phyloP scores from a whole-genome alignment of 306 rosid species.

The Hippophae gyantsensis region DNA sequence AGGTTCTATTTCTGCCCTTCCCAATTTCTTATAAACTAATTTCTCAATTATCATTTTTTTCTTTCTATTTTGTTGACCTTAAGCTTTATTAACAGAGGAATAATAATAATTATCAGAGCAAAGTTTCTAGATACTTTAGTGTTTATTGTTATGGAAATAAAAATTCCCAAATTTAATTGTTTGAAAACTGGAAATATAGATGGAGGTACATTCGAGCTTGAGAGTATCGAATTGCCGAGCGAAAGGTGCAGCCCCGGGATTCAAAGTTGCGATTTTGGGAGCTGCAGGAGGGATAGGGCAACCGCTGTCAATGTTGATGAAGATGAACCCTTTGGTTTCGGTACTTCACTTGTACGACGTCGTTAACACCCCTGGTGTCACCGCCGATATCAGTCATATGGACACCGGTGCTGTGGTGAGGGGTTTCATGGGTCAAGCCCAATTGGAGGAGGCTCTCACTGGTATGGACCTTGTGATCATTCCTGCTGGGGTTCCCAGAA shows the following conservation, averaged over 20 bases:
- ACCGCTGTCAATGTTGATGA: slow-evolving; percentile 76
- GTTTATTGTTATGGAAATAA: background rate
- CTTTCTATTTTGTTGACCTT: background rate
- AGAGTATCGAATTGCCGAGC: slow-evolving; percentile 52
- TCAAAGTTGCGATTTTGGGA: slow-evolving; percentile 81
- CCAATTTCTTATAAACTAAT: background rate
- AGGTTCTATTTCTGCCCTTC: slow-evolving; percentile 27
- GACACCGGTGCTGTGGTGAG: slow-evolving; percentile 98
- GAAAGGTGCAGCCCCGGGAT: slow-evolving; percentile 88
- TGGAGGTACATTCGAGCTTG: slow-evolving; percentile 33
- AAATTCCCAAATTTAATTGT: no score
- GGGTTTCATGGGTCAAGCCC: slow-evolving; percentile 80
- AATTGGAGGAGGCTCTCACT: slow-evolving; percentile 69
- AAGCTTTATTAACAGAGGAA: background rate
- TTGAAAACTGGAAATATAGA: slow-evolving; percentile 15
- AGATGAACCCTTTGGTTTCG: slow-evolving; percentile 85
- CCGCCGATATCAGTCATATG: slow-evolving; percentile 94
- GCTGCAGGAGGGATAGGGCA: slow-evolving; percentile 99
- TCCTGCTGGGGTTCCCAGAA: slow-evolving; percentile 95
- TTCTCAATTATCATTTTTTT: background rate
- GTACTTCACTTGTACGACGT: slow-evolving; percentile 93
- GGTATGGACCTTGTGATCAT: slow-evolving; percentile 85
- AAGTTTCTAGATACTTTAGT: background rate
- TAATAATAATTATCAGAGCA: background rate
- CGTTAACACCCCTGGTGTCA: slow-evolving; percentile 87